Evolutionary conservation across 495 filamentous ascomycete species (phyloP).

Genomic region (Lophiotrema nucula): DNA sequence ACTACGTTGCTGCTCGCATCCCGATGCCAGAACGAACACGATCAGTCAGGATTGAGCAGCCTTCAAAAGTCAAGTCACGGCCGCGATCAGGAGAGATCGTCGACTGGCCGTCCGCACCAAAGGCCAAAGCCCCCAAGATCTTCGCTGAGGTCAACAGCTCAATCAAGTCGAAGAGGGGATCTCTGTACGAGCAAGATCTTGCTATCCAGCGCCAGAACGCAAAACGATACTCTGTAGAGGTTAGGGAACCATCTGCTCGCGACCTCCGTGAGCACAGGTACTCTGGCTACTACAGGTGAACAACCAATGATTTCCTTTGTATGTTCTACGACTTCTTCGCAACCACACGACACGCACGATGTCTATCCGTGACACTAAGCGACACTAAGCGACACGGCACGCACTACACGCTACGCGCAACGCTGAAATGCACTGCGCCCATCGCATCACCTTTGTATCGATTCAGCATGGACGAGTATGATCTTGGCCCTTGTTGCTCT

Average conservation of each 20-base stretch:
- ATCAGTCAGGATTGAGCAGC: conserved; percentile 32
- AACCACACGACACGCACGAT: not conserved
- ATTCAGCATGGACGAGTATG: conserved; percentile 30
- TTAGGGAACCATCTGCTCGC: conserved; percentile 37
- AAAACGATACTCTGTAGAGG: conserved; percentile 38
- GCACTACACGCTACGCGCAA: conserved; percentile 6
- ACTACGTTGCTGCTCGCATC: conserved; percentile 34
- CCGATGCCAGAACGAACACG: conserved; percentile 15
- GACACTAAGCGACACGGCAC: not conserved
- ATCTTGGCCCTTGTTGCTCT: conserved; percentile 22
- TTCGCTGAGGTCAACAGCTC: conserved; percentile 28
- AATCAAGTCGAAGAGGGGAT: conserved; percentile 32
- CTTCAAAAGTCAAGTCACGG: conserved; percentile 26
- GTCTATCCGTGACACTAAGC: conserved; percentile 1
- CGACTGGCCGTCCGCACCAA: conserved; percentile 29
- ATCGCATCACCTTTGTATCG: conserved; percentile 2
- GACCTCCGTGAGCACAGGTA: conserved; percentile 35
- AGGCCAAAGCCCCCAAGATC: conserved; percentile 11
- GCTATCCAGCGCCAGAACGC: conserved; percentile 31
- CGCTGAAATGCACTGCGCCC: conserved; percentile 9
- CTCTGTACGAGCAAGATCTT: conserved; percentile 40
- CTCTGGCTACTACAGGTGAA: conserved; percentile 38
- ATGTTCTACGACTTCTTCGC: conserved; percentile 8
- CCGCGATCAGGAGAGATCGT: conserved; percentile 35
- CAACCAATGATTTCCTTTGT: not conserved